Conservation (phyloP, 2,329 filamentous ascomycete species). For the Phyllosticta ampelicida region DNA sequence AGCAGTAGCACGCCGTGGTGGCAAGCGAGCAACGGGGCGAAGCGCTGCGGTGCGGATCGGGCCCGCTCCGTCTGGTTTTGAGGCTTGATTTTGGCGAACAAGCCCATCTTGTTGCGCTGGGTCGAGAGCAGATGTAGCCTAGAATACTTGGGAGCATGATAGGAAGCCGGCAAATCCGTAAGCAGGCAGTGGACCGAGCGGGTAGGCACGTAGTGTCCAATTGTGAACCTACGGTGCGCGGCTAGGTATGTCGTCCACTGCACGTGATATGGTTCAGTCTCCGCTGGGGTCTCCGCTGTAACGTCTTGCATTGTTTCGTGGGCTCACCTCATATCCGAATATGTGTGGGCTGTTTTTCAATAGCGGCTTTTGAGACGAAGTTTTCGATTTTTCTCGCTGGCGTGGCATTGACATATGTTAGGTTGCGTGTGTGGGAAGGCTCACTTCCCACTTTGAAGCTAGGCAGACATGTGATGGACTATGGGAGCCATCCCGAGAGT, state of each 20-base stretch:
- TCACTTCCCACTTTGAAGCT: neutral
- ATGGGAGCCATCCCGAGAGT: neutral
- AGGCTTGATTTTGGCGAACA: neutral
- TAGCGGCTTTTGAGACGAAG: neutral
- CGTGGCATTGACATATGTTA: neutral
- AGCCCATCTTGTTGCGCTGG: neutral
- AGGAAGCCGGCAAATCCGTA: too few relatives aligned
- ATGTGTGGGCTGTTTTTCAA: neutral
- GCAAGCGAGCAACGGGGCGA: neutral
- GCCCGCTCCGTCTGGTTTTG: neutral
- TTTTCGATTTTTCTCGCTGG: neutral
- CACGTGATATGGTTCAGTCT: neutral
- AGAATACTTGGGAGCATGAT: neutral
- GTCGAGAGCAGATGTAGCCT: neutral
- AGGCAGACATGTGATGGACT: neutral
- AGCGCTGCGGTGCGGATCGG: neutral
- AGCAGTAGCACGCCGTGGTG: neutral
- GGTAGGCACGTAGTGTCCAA: too few relatives aligned
- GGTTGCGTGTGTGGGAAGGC: neutral
- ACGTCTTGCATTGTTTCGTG: neutral
- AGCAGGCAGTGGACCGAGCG: too few relatives aligned
- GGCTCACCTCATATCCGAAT: neutral
- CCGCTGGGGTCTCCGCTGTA: neutral
- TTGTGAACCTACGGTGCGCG: neutral
- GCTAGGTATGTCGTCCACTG: neutral